Evolutionary conservation across 495 filamentous ascomycete species (phyloP).

Genomic region (Cercophora newfieldiana): DNA sequence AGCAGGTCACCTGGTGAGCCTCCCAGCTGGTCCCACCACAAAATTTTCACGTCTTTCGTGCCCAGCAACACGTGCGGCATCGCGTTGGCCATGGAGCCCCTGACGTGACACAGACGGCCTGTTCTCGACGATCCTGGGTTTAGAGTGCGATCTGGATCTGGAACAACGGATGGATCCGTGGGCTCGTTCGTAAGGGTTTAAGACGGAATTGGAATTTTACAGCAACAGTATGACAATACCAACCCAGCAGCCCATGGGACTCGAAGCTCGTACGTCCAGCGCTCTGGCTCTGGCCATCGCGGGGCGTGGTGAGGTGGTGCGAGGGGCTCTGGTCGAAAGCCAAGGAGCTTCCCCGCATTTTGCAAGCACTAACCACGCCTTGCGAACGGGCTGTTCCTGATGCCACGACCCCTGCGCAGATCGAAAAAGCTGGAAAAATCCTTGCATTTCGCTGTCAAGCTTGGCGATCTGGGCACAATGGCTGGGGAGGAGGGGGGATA

Average conservation of each 20-base stretch:
- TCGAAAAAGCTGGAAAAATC: slow-evolving; percentile 3
- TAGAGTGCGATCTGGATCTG: neutral
- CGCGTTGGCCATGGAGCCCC: neutral
- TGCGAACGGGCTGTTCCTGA: slow-evolving; percentile 11
- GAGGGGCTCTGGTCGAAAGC: neutral
- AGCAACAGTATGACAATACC: neutral
- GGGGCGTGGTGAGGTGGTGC: neutral
- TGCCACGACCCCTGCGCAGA: slow-evolving; percentile 10
- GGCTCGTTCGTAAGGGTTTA: neutral
- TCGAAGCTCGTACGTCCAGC: neutral
- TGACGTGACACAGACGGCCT: neutral
- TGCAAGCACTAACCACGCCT: slow-evolving; percentile 11
- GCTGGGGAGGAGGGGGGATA: neutral
- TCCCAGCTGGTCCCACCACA: slow-evolving; percentile 6
- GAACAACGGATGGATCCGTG: neutral
- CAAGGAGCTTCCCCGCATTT: slow-evolving; percentile 12
- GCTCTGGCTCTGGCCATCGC: neutral
- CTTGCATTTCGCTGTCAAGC: neutral
- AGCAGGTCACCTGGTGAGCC: slow-evolving; percentile 12
- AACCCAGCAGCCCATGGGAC: neutral
- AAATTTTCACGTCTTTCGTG: slow-evolving; percentile 5
- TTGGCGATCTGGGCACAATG: neutral
- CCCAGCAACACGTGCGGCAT: neutral
- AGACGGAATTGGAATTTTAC: neutral
- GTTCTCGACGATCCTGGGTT: neutral